Conservation (phyloP, 2,329 filamentous ascomycete genomes). For the Colletotrichum abscissum region DNA sequence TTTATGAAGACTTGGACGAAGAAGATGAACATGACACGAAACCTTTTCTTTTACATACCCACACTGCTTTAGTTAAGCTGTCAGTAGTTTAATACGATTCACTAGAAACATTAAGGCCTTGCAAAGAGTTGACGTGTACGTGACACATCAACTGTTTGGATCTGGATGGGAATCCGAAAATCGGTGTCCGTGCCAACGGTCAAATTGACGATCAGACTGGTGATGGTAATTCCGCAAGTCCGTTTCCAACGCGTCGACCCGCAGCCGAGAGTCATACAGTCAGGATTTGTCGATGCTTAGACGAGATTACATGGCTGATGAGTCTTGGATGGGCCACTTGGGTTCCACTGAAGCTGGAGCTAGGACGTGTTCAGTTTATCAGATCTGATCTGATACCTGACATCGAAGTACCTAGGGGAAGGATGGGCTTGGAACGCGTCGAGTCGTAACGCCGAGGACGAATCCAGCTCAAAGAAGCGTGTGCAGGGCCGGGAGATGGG, state of each 20-base stretch:
- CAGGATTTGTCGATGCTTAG: slow-evolving; percentile 10
- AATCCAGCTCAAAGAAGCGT: neutral
- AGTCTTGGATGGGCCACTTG: slow-evolving; percentile 3
- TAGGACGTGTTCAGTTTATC: slow-evolving; percentile 27
- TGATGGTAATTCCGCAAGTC: slow-evolving; percentile 4
- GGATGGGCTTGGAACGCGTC: neutral
- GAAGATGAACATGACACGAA: slow-evolving; percentile 9
- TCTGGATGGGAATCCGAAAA: neutral
- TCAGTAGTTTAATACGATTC: slow-evolving; percentile 4
- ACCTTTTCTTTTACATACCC: slow-evolving; percentile 9
- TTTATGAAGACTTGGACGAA: slow-evolving; percentile 3
- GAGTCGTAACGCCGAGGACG: slow-evolving; percentile 30
- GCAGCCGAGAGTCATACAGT: neutral
- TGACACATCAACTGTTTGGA: slow-evolving; percentile 5
- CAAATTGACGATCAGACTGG: neutral
- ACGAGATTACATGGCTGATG: neutral
- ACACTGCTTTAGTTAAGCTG: neutral
- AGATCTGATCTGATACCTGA: slow-evolving; percentile 31
- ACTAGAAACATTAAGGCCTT: neutral
- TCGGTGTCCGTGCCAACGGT: neutral
- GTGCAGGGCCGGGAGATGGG: neutral
- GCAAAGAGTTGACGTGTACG: neutral
- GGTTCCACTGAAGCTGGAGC: neutral
- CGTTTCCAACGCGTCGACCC: slow-evolving; percentile 4
- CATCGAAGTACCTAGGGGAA: neutral